A percentile compares a stretch with the other conserved stretches of the same genome.
Evolutionary conservation across 2,329 filamentous ascomycete species (phyloP).

Genomic region (Cytospora piceicola): DNA sequence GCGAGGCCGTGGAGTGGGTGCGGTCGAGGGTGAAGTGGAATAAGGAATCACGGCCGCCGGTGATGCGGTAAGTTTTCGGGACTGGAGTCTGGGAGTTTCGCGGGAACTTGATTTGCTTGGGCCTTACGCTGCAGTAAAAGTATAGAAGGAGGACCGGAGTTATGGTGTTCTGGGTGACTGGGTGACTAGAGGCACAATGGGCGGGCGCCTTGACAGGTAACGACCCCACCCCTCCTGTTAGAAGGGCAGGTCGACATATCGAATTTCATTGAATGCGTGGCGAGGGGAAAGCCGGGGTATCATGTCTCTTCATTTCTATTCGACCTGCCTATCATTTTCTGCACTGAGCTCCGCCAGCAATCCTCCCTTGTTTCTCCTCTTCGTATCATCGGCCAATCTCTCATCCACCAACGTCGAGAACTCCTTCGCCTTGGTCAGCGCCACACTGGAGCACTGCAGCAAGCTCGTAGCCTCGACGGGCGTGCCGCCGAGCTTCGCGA

Average conservation of each 20-base stretch:
- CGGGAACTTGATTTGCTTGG: background rate
- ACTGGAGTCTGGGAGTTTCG: constrained; percentile 17
- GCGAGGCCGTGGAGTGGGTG: constrained; percentile 97
- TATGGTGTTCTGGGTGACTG: constrained; percentile 5
- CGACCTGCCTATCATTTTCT: constrained; percentile 74
- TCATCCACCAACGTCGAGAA: constrained; percentile 74
- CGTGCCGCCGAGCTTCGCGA: constrained; percentile 86
- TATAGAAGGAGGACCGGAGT: constrained; percentile 7
- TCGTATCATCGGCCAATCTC: constrained; percentile 76
- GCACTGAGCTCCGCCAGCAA: constrained; percentile 77
- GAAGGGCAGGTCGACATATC: constrained; percentile 4
- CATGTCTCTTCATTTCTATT: constrained; percentile 36
- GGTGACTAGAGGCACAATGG: background rate
- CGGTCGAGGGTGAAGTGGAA: constrained; percentile 94
- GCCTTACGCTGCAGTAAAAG: background rate
- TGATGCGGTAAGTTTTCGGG: constrained; percentile 73
- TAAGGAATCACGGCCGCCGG: constrained; percentile 86
- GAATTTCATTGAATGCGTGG: constrained; percentile 17
- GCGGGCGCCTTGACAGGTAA: background rate
- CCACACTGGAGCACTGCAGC: constrained; percentile 74
- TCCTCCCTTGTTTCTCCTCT: constrained; percentile 77
- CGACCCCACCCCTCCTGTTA: background rate
- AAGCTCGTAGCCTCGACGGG: constrained; percentile 79
- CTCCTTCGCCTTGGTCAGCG: constrained; percentile 79
- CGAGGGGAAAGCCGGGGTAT: constrained; percentile 40